Evolutionary conservation across 2,329 filamentous ascomycete genomes (phyloP).

Genomic region (Drechmeria coniospora): DNA sequence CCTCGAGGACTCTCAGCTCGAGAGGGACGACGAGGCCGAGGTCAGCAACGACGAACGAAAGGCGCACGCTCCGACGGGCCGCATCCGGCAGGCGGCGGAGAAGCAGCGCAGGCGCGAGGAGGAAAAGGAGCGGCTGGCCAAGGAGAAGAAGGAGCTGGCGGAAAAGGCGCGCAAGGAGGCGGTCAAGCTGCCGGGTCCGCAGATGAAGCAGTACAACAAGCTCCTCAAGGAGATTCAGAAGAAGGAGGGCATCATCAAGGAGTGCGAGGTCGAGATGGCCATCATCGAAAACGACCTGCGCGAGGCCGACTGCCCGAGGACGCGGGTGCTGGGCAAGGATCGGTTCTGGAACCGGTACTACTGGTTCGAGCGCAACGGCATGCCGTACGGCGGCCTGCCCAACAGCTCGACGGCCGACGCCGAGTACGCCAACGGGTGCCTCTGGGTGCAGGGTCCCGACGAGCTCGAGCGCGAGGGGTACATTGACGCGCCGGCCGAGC

Average conservation of each 20-base stretch:
- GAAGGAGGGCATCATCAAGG: slow-evolving; percentile 63
- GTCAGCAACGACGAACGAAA: slow-evolving; percentile 66
- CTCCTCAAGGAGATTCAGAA: slow-evolving; percentile 79
- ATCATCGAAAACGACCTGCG: slow-evolving; percentile 82
- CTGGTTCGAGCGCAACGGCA: slow-evolving; percentile 97
- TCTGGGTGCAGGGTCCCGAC: slow-evolving; percentile 95
- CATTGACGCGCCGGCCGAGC: slow-evolving; percentile 58
- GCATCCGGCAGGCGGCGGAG: slow-evolving; percentile 40
- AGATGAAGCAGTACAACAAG: slow-evolving; percentile 79
- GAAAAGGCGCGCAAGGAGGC: slow-evolving; percentile 51
- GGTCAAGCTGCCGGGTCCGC: slow-evolving; percentile 49
- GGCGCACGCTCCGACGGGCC: slow-evolving; percentile 38
- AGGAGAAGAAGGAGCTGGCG: slow-evolving; percentile 33
- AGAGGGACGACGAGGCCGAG: slow-evolving; percentile 42
- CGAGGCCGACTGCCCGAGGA: slow-evolving; percentile 85
- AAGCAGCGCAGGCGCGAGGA: slow-evolving; percentile 65
- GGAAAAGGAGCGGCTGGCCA: slow-evolving; percentile 60
- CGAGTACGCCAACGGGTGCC: slow-evolving; percentile 80
- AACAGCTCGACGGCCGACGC: slow-evolving; percentile 76
- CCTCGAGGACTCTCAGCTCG: slow-evolving; percentile 42
- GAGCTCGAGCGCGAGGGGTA: slow-evolving; percentile 76
- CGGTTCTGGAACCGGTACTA: slow-evolving; percentile 98
- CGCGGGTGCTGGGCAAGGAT: slow-evolving; percentile 79
- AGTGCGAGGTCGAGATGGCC: slow-evolving; percentile 73
- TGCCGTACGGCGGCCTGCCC: slow-evolving; percentile 84